phyloP scores from a whole-genome alignment of 2,329 filamentous ascomycete species.

The Ceratocystis eucalypticola region DNA sequence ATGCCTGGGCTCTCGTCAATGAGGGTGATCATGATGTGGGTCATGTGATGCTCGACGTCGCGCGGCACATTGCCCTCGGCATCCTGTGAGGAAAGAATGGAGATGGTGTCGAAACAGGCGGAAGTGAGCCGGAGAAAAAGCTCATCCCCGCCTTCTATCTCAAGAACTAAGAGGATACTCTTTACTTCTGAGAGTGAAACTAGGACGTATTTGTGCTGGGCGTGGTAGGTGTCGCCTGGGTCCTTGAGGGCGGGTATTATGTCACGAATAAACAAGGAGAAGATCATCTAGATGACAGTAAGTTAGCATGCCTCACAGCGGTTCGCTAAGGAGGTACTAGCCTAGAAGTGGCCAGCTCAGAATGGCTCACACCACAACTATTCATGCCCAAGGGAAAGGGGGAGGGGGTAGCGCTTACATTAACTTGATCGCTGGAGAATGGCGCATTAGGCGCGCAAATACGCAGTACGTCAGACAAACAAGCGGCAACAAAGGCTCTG shows the following conservation, averaged over 20 bases:
- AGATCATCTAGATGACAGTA: constrained; percentile 59
- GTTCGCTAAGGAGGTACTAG: no score
- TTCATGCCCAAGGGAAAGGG: no score
- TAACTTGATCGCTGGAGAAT: constrained; percentile 78
- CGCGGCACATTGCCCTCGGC: constrained; percentile 75
- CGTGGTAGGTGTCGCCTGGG: constrained; percentile 78
- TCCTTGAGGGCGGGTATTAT: constrained; percentile 77
- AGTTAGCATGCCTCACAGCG: constrained; percentile 21
- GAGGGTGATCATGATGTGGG: constrained; percentile 65
- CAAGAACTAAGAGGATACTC: constrained; percentile 81
- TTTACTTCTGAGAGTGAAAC: constrained; percentile 83
- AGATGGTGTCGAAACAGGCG: constrained; percentile 82
- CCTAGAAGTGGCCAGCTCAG: no score
- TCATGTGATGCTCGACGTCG: constrained; percentile 89
- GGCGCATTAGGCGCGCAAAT: constrained; percentile 91
- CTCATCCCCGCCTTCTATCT: constrained; percentile 68
- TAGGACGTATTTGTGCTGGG: constrained; percentile 83
- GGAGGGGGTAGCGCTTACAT: constrained; percentile 41
- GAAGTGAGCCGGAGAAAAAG: constrained; percentile 74
- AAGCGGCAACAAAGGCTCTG: constrained; percentile 75
- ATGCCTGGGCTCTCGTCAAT: constrained; percentile 75
- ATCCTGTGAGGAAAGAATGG: constrained; percentile 57
- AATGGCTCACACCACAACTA: background rate
- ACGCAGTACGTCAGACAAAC: constrained; percentile 82
- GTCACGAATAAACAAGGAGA: constrained; percentile 70